Conservation (phyloP, 768 basidiomycete genomes). For the Piloderma croceum region DNA sequence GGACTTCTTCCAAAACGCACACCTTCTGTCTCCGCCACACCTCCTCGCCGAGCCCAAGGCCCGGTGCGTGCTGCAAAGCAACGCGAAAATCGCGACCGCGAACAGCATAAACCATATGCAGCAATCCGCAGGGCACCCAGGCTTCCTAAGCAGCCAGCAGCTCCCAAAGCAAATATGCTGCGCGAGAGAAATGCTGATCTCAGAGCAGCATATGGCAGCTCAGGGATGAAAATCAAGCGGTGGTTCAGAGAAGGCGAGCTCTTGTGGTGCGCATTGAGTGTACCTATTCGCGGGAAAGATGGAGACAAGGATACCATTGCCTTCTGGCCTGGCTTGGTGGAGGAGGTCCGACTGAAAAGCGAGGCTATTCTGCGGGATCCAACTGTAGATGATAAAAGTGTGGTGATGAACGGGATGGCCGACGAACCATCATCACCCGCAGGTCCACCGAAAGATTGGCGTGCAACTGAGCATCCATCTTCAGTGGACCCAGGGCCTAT, state of each 20-base stretch:
- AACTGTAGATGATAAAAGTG: constrained; percentile 1
- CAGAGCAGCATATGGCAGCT: constrained; percentile 46
- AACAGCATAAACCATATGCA: constrained; percentile 25
- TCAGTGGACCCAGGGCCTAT: constrained; percentile 17
- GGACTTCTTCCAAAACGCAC: constrained; percentile 38
- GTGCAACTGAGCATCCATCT: constrained; percentile 17
- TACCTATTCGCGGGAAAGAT: constrained; percentile 40
- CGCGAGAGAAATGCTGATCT: constrained; percentile 62
- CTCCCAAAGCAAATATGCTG: constrained; percentile 26
- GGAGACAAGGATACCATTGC: constrained; percentile 41
- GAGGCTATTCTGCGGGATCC: constrained; percentile 29
- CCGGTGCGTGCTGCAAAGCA: constrained; percentile 9
- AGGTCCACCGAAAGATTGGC: constrained; percentile 10
- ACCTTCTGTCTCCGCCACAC: constrained; percentile 22
- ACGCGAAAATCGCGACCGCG: constrained; percentile 3
- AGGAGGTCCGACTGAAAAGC: constrained; percentile 48
- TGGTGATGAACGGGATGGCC: constrained; percentile 3
- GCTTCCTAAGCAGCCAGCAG: constrained; percentile 22
- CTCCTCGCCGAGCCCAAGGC: constrained; percentile 23
- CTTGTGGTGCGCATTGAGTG: constrained; percentile 59
- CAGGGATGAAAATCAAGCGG: constrained; percentile 42
- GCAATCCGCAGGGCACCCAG: constrained; percentile 34
- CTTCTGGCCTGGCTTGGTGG: constrained; percentile 73
- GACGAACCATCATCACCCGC: background rate
- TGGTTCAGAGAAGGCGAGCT: constrained; percentile 68